These are phyloP conservation scores for Boletus coccyginus DNA, from an alignment of 768 basidiomycete genomes.

Conservation along the genomic window DNA sequence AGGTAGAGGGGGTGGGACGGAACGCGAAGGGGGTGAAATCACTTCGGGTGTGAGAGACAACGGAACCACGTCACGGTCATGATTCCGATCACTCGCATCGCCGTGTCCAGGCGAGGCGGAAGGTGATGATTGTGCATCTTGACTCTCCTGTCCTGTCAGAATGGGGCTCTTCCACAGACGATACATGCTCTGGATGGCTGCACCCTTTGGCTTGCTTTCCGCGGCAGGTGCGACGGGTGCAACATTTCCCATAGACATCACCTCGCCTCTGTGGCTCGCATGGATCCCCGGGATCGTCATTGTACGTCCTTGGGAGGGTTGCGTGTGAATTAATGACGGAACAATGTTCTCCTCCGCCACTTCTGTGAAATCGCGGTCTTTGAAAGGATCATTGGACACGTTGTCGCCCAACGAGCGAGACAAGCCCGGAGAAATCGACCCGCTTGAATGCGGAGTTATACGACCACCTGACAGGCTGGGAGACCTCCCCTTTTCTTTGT, in stretches of 20 bases:
- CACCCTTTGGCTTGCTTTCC: constrained; percentile 42
- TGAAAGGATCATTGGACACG: constrained; percentile 23
- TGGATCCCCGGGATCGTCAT: constrained; percentile 91
- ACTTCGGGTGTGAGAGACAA: constrained; percentile 26
- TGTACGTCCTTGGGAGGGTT: constrained; percentile 68
- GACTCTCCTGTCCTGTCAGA: constrained; percentile 26
- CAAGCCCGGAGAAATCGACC: constrained; percentile 28
- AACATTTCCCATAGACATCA: constrained; percentile 81
- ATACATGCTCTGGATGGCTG: constrained; percentile 67
- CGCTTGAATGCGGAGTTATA: constrained; percentile 24
- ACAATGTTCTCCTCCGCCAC: constrained; percentile 26
- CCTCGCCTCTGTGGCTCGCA: constrained; percentile 77
- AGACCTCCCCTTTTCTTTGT: constrained; percentile 25
- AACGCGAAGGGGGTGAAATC: constrained; percentile 24
- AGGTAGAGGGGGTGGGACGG: constrained; percentile 39
- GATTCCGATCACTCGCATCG: constrained; percentile 23
- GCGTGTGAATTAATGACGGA: constrained; percentile 61
- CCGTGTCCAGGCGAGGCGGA: constrained; percentile 5
- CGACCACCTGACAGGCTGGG: constrained; percentile 26
- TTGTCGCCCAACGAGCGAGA: constrained; percentile 35
- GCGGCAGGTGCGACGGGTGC: constrained; percentile 44
- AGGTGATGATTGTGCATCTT: constrained; percentile 12
- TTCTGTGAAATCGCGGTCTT: constrained; percentile 33
- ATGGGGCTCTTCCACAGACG: constrained; percentile 68
- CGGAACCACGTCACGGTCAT: constrained; percentile 32